Evolutionary conservation across 2,329 filamentous ascomycete genomes (phyloP), one percentile per base, ranked within the genome.

Genomic region (Ophiostoma pallidulum): DNA sequence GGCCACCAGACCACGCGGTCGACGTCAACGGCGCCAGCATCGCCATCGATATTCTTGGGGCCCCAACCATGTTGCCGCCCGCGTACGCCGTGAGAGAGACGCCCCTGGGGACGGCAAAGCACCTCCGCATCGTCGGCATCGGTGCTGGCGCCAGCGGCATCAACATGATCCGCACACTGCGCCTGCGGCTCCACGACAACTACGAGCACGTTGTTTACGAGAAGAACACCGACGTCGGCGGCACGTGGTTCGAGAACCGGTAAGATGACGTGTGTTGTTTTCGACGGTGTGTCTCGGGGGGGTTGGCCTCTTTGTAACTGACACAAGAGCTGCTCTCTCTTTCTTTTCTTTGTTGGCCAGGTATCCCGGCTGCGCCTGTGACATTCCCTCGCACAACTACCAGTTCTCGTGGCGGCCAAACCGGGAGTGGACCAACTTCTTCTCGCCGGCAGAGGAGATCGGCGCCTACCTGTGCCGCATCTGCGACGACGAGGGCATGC

Each of bases 361-460:
- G n/a, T 80, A 80, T 51, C 76, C 76, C 0, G 75, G 75, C 10
- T 77, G 74, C 54, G 65, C 65, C 45, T 78, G 74, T 56, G 76
- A 78, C 57, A 67, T 78, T 26, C 74, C 74, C 9, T 73, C 69
- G 56, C 77, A 80, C 61, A 78, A 75, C 59, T 82, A 82, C 57
- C 77, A 78, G 56, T 80, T 78, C 56, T 74, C 75, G 3, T 81
- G 74, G 71, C 68, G 72, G 47, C 74, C 72, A 3, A 82, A 81
- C 57, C 71, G 70, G 7, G 67, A 70, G 33, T 83, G 79, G 78
- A 68, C 70, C 16, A 70, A 72, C 47, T 77, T 80, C 57, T 80
- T 75, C 56, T 67, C 74, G 0, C 62, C 68, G 0, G 72, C 72
- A 1, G 62, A 63, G 1, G 78, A 82, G 57, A 81, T 82, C 36